Evolutionary conservation across 1,139 yeast species (phyloP).

Genomic region (Yamadazyma triangularis): DNA sequence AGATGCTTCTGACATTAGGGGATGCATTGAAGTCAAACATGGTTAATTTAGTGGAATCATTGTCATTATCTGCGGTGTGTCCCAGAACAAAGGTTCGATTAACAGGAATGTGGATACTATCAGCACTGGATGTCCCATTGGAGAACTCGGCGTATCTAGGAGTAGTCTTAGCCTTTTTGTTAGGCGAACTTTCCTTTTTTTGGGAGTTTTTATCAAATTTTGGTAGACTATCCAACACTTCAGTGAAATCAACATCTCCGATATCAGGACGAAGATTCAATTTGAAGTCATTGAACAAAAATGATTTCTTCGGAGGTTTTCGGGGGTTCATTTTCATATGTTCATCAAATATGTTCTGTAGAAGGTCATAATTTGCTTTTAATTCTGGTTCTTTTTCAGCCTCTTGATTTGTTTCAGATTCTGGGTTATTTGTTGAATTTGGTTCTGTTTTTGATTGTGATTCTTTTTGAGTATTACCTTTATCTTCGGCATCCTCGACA

Average conservation of each 20-base stretch:
- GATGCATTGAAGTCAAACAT: slow-evolving; percentile 29
- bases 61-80: slow-evolving; percentile 8
- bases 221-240: slow-evolving; percentile 30
- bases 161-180: slow-evolving; percentile 14
- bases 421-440: no score
- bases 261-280: slow-evolving; percentile 23
- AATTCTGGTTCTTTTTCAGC: background rate
- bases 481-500: no score
- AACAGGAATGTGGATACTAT: slow-evolving; percentile 37
- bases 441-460: no score
- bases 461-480: no score
- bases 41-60: slow-evolving; percentile 8
- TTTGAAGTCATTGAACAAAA: slow-evolving; percentile 20
- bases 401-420: background rate
- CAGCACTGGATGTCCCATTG: slow-evolving; percentile 35
- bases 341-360: background rate
- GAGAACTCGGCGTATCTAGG: slow-evolving; percentile 26
- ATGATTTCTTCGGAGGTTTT: slow-evolving; percentile 5
- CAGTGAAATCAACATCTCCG: slow-evolving; percentile 31
- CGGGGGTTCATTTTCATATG: slow-evolving; percentile 5
- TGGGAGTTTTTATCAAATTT: slow-evolving; percentile 11
- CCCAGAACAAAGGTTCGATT: slow-evolving; percentile 27
- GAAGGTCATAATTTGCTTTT: no score
- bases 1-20: slow-evolving; percentile 16
- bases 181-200: no score